Conservation (phyloP, 371 early-diverging fungal genomes). For the Parasitella parasitica region DNA sequence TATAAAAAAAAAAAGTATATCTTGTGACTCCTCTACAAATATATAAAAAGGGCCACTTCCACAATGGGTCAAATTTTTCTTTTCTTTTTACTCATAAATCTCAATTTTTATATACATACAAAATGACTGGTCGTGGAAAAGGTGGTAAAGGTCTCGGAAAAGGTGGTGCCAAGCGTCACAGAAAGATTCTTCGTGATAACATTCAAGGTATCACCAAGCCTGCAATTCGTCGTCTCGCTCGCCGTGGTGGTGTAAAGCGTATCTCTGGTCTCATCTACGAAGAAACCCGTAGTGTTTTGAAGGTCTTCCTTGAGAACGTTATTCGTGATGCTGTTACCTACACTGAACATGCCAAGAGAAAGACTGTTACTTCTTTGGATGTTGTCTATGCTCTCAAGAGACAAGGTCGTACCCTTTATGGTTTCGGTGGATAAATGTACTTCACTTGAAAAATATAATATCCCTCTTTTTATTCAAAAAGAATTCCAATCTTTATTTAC, state of each 20-base stretch:
- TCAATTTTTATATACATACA: conserved; percentile 11
- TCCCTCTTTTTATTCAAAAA: conserved; percentile 3
- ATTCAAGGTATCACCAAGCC: conserved; percentile 99
- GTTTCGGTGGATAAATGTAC: conserved; percentile 33
- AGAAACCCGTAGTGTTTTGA: conserved; percentile 97
- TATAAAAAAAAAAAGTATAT: conserved; percentile 13
- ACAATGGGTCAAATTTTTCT: neutral
- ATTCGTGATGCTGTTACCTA: conserved; percentile 98
- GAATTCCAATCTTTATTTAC: neutral
- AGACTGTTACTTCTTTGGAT: conserved; percentile 88
- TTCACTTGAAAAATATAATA: conserved; percentile 1
- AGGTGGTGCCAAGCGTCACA: conserved; percentile 98
- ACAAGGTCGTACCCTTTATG: conserved; percentile 94
- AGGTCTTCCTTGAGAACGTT: conserved; percentile 97
- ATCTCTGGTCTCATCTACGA: conserved; percentile 99
- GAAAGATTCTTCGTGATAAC: conserved; percentile 99
- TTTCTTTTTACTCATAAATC: conserved; percentile 10
- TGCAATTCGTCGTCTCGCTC: conserved; percentile 99
- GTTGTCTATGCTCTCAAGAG: conserved; percentile 99
- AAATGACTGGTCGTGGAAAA: conserved; percentile 95
- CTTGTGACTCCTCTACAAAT: conserved; percentile 19
- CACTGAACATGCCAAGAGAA: conserved; percentile 99
- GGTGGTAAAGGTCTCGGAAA: conserved; percentile 98
- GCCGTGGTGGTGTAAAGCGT: conserved; percentile 99
- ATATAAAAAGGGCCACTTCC: conserved; percentile 11